phyloP scores from a whole-genome alignment of 1,284 basidiomycete genomes.

The Ganoderma leucocontextum region DNA sequence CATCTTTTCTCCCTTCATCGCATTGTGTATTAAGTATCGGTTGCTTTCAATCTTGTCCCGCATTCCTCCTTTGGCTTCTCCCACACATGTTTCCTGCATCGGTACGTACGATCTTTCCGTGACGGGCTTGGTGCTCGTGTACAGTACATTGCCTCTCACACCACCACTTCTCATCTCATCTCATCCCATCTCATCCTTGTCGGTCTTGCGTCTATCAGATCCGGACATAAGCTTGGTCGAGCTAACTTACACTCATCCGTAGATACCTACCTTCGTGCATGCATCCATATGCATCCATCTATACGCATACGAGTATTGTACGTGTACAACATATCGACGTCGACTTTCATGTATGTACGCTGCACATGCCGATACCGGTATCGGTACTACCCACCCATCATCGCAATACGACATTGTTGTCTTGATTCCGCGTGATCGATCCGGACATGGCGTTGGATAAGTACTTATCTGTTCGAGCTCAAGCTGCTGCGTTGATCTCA shows the following conservation, averaged over 20 bases:
- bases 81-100: not conserved
- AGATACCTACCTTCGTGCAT: not conserved
- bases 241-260: not conserved
- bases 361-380: not conserved
- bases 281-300: not conserved
- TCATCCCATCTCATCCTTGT: not conserved
- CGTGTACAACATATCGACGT: constrained; percentile 1
- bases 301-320: not conserved
- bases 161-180: not conserved
- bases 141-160: not conserved
- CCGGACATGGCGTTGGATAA: too few species aligned
- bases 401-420: not conserved
- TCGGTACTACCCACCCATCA: not conserved
- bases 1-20: not conserved
- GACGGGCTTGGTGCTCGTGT: not conserved
- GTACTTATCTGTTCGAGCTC: too few species aligned
- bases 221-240: constrained; percentile 3
- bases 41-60: not conserved
- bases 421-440: too few species aligned
- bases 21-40: constrained; percentile 11
- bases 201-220: not conserved
- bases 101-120: not conserved
- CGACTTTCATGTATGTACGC: not conserved
- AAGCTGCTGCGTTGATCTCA: too few species aligned
- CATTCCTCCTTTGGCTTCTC: not conserved